A percentile compares a stretch with the other conserved stretches of the same genome.
Evolutionary conservation across 176 grass and related monocot genomes (phyloP).

Genomic region (Tillandsia leiboldiana): DNA sequence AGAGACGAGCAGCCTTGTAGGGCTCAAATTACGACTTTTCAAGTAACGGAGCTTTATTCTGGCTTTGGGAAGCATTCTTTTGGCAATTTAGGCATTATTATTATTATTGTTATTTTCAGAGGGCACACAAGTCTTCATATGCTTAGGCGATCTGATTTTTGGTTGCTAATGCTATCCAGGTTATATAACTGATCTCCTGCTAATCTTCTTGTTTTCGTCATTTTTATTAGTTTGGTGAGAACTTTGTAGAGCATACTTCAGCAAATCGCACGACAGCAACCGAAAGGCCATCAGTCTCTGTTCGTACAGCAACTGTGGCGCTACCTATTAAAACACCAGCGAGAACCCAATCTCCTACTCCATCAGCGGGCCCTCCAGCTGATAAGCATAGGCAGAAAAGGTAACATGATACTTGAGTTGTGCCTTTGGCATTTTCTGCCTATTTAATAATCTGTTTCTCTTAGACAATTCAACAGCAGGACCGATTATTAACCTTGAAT

Average conservation of each 20-base stretch:
- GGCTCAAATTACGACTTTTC: too few species aligned
- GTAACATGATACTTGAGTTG: slow-evolving; percentile 10
- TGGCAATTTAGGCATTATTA: too few species aligned
- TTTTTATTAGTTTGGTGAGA: slow-evolving; percentile 95
- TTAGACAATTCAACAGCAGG: not conserved
- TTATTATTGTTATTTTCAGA: too few species aligned
- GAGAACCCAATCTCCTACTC: slow-evolving; percentile 55
- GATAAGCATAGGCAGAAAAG: slow-evolving; percentile 48
- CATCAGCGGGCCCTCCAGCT: slow-evolving; percentile 44
- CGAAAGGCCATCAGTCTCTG: slow-evolving; percentile 45
- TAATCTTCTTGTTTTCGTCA: slow-evolving; percentile 29
- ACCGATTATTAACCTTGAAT: not conserved
- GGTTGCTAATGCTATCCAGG: not conserved
- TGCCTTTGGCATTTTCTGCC: not conserved
- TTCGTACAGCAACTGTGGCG: slow-evolving; percentile 49
- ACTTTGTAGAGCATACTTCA: slow-evolving; percentile 64
- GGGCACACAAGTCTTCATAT: too few species aligned
- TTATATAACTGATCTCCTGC: not conserved
- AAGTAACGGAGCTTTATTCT: too few species aligned
- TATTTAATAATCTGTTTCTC: not conserved
- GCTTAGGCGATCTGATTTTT: too few species aligned
- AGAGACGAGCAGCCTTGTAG: too few species aligned
- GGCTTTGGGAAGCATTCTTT: too few species aligned
- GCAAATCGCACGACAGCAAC: slow-evolving; percentile 59
- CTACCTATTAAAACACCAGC: slow-evolving; percentile 58